Evolutionary conservation across 2,329 filamentous ascomycete species (phyloP), one percentile per base, ranked within the genome.

Genomic region (Cadophora luteo-olivacea): DNA sequence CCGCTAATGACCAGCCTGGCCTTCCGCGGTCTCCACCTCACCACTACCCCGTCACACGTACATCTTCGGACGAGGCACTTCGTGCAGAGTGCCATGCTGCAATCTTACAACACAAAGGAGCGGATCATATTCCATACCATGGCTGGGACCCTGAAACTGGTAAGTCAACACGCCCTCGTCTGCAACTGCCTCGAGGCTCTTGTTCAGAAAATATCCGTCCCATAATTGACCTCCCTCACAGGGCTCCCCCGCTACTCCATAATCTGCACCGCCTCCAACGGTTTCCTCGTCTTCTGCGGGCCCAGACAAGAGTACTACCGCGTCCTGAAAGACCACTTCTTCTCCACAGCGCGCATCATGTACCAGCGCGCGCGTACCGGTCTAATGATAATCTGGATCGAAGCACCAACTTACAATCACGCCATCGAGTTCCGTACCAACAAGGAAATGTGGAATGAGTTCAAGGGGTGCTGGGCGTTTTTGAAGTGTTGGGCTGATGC

Each of bases 331-430:
- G n/a, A 24, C 8, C 54, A 66, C 25, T 66, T 66, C 55, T 45
- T 38, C 49, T 25, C 45, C 45, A 51, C 32, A 41, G 33, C 48
- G 8, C 54, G 55, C 9, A 61, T 66, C 41, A 66, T 66, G 64
- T 66, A 61, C 36, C 64, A 66, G 55, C 38, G 57, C 22, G 38
- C 36, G 1, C 25, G 55, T 1, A 24, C 24, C 14, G 57, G 64
- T 11, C 38, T 61, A 3, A 66, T 66, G 64, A 48, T 66, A 29
- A 61, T 66, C 29, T 66, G 64, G 64, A 54, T 61, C 25, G 64
- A 61, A 33, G 32, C 52, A 9, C 51, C 57, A 8, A 60, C 33
- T 3, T 29, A 51, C 29, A 54, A 54, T 22, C 48, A 41, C 41
- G 41, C n/a, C 22, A 25, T 48, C 32, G 29, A 32, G 64, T 51